Conservation (phyloP, 495 filamentous ascomycete species). For the Durotheca rogersii region DNA sequence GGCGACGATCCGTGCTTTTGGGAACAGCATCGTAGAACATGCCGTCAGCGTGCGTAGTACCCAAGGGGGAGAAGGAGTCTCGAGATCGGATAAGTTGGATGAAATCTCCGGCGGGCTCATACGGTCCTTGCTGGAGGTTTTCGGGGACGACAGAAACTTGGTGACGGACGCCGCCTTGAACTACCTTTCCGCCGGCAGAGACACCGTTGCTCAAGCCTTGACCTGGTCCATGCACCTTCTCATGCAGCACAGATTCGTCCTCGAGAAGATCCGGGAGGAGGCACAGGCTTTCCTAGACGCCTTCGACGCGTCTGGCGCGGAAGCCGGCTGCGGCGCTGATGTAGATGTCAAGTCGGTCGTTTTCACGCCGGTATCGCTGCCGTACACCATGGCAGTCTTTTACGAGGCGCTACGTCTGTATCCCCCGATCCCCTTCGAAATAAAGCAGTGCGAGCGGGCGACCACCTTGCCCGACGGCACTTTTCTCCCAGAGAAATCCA, state of each 20-base stretch:
- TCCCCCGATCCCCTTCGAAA: constrained; percentile 62
- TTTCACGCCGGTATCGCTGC: constrained; percentile 47
- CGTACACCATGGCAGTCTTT: constrained; percentile 58
- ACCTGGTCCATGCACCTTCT: constrained; percentile 62
- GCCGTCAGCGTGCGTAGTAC: constrained; percentile 46
- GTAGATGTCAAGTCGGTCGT: constrained; percentile 34
- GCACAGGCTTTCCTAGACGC: constrained; percentile 24
- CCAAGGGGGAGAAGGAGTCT: constrained; percentile 6
- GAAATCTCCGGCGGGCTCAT: constrained; percentile 56
- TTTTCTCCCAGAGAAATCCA: constrained; percentile 49
- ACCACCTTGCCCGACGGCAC: constrained; percentile 60
- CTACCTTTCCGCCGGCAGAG: constrained; percentile 59
- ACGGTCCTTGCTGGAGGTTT: constrained; percentile 55
- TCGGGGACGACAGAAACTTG: constrained; percentile 46
- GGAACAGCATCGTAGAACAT: constrained; percentile 52
- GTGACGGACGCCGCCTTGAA: constrained; percentile 62
- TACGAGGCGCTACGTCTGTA: constrained; percentile 58
- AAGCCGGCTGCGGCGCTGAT: neutral
- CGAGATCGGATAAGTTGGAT: constrained; percentile 37
- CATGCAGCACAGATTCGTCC: constrained; percentile 46
- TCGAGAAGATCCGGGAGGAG: constrained; percentile 47
- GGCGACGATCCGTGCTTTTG: constrained; percentile 50
- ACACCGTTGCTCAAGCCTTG: constrained; percentile 61
- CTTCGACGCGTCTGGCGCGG: neutral
- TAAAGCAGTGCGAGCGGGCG: constrained; percentile 53